Base-by-base conservation (phyloP, 768 basidiomycete genomes). In the Lepiota venenata region DNA sequence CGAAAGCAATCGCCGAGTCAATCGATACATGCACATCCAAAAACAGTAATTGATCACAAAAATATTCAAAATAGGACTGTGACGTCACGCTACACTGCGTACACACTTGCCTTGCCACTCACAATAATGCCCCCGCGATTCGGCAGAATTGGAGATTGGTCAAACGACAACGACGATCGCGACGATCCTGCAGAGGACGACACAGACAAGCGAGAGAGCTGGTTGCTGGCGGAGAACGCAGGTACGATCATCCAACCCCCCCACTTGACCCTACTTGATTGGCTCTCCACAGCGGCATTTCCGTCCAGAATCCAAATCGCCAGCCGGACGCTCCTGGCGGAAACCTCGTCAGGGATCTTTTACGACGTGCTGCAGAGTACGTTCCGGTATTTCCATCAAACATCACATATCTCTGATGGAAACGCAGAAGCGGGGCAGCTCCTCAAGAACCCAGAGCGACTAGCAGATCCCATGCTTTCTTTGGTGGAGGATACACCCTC, bases 171-270 rank as follows among this genome's bases (percentile, higher is more conserved):
- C 5, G 75, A 74, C 50, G 77, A 77, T 46, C 78, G 80, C 12
- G 82, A 81, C 25, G 83, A 83, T 1, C 78, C 76, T 10, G 75
- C 74, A 2, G 78, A 79, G 36, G 74, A 74, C 6, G 71, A 78
- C 40, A 72, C 71, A 4, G 75, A 77, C 35, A 77, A 79, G 15
- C 72, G 76, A 1, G 83, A 91, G 61, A 85, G 77, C 60, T 91
- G 87, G 79, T 98, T 92, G 87, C 96, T 2, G 96, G 96, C n/a
- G 96, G 96, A 0, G 96, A 96, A 67, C 76, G 91, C 64, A 94
- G 93, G 94, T 91, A 32, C 29, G 27, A 66, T 47, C n/a, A n/a
- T 21, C 4, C 41, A 8, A 41, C 27, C 14, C 35, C 6, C 9
- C 39, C 32, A 10, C 14, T 47, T 10, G 43, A 35, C 27, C 41